Evolutionary conservation across 495 filamentous ascomycete species (phyloP), one percentile per base, ranked within the genome.

Genomic region (Aspergillus taichungensis): DNA sequence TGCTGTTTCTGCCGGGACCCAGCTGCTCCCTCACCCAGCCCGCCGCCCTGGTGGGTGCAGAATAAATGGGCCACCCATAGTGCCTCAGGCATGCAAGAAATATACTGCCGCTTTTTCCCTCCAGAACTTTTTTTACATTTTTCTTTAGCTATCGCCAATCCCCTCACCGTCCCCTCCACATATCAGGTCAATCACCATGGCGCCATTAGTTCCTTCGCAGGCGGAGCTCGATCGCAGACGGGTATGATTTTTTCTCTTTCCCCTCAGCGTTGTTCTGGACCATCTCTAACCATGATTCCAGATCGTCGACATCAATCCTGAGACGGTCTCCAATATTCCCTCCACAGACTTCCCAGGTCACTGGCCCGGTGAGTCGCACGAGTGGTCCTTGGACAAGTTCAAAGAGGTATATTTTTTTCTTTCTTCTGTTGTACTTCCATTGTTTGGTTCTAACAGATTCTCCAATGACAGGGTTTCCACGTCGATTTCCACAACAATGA

Each of bases 291-390:
- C 18, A n/a, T 53, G n/a, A 35, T 37, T 32, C 45, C 52, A 95
- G 87, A 82, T 85, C 46, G 81, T 99, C 58, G 79, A 82, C 51
- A 80, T 97, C 69, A 85, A 90, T 64, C 68, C 78, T 37, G 90
- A 97, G 63, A 95, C 84, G 18, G 82, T 97, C 53, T 87, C 84
- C 49, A 81, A 97, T 65, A 82, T 90, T 58, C 72, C 85, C 55
- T 86, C 86, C 27, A 94, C 80, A 50, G 90, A 96, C 59, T 94
- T 88, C 64, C 94, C 94, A 3, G 81, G 82, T 35, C 85, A 94
- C 65, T 95, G 80, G 67, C 86, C 88, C 3, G 87, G 85, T 51
- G 92, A 99, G 68, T 84, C 94, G 65, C 82, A 95, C 60, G 68
- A 76, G 33, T 99, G 91, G 91, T 75, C 83, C 51, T 66, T 88